phyloP scores from a whole-genome alignment of 306 rosid species.

The Glycine soja region DNA sequence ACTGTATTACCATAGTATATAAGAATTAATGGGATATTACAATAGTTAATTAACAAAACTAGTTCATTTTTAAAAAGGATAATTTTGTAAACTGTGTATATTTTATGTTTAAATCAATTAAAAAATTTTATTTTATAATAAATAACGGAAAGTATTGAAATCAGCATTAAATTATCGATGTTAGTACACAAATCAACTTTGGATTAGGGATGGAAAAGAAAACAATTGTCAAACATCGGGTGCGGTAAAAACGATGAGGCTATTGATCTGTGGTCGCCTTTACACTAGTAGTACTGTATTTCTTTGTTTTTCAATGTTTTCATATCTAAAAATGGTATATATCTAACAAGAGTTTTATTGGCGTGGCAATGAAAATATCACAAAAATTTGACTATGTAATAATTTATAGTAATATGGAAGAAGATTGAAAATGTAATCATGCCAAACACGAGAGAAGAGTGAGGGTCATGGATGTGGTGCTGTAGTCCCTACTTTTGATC shows the following conservation, averaged over 20 bases:
- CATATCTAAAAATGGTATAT: background rate
- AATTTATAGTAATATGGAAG: background rate
- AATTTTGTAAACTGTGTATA: no score
- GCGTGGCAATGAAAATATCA: constrained; percentile 11
- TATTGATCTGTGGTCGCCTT: background rate
- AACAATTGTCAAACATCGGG: background rate
- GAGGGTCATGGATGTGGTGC: background rate
- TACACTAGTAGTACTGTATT: no score
- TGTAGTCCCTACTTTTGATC: constrained; percentile 1
- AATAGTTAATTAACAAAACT: no score
- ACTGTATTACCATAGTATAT: no score
- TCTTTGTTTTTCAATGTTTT: background rate
- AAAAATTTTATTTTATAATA: no score
- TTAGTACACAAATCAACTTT: background rate
- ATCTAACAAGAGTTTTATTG: background rate
- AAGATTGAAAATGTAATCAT: background rate
- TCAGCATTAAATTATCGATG: background rate
- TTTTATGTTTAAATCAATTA: no score
- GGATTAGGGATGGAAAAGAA: background rate
- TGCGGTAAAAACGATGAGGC: background rate
- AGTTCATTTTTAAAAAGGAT: background rate
- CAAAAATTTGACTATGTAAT: constrained; percentile 3
- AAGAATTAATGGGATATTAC: no score
- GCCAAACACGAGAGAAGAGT: constrained; percentile 34
- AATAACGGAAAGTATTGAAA: background rate